phyloP scores from a whole-genome alignment of 352 stramenopile genomes.

The Phytophthora rubi region DNA sequence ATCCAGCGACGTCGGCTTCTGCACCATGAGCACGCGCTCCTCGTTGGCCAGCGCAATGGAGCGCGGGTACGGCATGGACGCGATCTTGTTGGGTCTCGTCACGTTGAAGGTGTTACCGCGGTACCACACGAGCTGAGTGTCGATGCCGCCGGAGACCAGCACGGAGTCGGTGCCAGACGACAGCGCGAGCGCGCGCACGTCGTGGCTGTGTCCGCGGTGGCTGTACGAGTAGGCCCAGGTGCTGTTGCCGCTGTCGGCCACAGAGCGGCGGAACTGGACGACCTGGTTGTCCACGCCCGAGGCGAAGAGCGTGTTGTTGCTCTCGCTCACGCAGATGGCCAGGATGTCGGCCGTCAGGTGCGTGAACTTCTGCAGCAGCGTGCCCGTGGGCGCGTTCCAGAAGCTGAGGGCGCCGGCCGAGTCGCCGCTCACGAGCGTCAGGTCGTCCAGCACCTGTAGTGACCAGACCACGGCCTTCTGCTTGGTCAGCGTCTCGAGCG shows the following conservation, averaged over 20 bases:
- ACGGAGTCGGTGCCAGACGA: conserved; percentile 56
- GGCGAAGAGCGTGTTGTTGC: conserved; percentile 91
- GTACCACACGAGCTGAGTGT: conserved; percentile 95
- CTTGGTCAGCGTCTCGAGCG: conserved; percentile 78
- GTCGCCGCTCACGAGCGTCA: conserved; percentile 93
- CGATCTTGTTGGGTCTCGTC: conserved; percentile 86
- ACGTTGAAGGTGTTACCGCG: conserved; percentile 83
- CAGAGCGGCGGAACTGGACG: conserved; percentile 75
- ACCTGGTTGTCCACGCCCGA: conserved; percentile 95
- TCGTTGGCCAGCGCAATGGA: conserved; percentile 71
- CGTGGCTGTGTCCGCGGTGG: conserved; percentile 91
- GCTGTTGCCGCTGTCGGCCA: conserved; percentile 40
- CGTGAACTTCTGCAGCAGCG: conserved; percentile 93
- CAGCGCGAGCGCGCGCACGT: conserved; percentile 88
- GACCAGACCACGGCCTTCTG: conserved; percentile 91
- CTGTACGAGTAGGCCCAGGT: conserved; percentile 87
- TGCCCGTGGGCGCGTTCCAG: conserved; percentile 92
- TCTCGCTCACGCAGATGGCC: conserved; percentile 79
- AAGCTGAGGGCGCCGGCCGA: conserved; percentile 94
- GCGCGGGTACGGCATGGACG: conserved; percentile 86
- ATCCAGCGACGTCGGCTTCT: conserved; percentile 75
- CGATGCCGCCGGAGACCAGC: conserved; percentile 92
- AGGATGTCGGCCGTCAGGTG: conserved; percentile 93
- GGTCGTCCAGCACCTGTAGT: conserved; percentile 88
- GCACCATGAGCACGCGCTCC: conserved; percentile 76